Conservation (phyloP, 345 rosid genomes). For the Corchorus capsularis region DNA sequence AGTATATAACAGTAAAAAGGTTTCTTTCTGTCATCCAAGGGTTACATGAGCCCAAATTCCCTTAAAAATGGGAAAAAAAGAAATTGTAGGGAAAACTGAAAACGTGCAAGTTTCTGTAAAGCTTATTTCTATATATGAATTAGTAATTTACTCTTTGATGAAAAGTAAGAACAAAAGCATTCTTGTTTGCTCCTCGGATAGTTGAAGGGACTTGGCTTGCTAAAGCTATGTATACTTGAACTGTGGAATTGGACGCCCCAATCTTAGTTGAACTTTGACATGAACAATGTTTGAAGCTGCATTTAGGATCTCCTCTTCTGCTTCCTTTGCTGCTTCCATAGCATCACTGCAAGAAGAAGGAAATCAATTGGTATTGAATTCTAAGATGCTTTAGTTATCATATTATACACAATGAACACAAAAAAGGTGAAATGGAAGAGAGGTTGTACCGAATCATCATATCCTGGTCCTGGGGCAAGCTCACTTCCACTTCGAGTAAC, state of each 20-base stretch:
- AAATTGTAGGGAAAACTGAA: too few species aligned
- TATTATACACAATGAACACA: not conserved
- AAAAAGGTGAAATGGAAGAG: not conserved
- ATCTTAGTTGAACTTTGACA: constrained; percentile 56
- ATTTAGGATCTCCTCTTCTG: constrained; percentile 56
- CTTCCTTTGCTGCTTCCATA: constrained; percentile 55
- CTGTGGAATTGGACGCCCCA: constrained; percentile 44
- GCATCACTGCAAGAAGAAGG: constrained; percentile 49
- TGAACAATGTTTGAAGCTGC: constrained; percentile 44
- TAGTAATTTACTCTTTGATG: too few species aligned
- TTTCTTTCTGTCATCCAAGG: too few species aligned
- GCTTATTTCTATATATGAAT: too few species aligned
- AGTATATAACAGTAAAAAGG: too few species aligned
- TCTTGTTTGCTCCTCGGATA: not conserved
- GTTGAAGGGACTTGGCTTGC: too few species aligned
- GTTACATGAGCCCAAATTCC: too few species aligned
- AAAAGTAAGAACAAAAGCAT: too few species aligned
- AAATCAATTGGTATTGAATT: not conserved
- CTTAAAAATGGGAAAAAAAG: too few species aligned
- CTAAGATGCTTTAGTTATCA: not conserved
- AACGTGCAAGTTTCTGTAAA: too few species aligned
- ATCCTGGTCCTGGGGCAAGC: constrained; percentile 35
- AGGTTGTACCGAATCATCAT: constrained; percentile 36
- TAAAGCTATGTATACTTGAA: constrained; percentile 1
- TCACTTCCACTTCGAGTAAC: constrained; percentile 50